Evolutionary conservation across 331 rosid genomes (phyloP).

Genomic region (Quercus phellos): DNA sequence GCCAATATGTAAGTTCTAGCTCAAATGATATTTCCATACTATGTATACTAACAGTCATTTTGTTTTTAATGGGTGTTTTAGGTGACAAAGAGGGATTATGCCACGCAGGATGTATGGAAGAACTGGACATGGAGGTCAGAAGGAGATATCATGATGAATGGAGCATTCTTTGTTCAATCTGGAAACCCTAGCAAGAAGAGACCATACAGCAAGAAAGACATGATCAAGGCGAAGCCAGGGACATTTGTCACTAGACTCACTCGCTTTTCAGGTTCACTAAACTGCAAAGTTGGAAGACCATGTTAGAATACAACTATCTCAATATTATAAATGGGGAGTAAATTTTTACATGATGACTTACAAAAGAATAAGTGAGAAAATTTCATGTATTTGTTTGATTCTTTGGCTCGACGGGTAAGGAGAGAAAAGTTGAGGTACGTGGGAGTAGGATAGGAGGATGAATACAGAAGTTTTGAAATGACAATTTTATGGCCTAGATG

Average conservation of each 20-base stretch:
- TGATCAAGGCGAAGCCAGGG: conserved; percentile 62
- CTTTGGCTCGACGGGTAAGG: not conserved
- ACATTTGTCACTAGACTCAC: conserved; percentile 49
- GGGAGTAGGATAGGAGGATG: not conserved
- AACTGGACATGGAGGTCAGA: conserved; percentile 77
- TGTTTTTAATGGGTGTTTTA: not conserved
- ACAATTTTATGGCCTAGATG: not conserved
- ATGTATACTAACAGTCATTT: not conserved
- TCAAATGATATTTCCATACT: too few species aligned
- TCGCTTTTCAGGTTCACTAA: conserved; percentile 54
- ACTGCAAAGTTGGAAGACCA: conserved; percentile 31
- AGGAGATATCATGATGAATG: conserved; percentile 64
- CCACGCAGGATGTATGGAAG: conserved; percentile 27
- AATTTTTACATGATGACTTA: not conserved
- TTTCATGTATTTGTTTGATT: not conserved
- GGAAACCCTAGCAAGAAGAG: conserved; percentile 27
- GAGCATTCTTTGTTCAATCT: conserved; percentile 55
- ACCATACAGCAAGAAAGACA: conserved; percentile 5
- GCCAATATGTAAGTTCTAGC: too few species aligned
- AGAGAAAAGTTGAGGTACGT: not conserved
- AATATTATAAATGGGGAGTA: not conserved
- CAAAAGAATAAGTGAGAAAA: not conserved
- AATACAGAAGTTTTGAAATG: not conserved
- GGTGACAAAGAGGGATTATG: conserved; percentile 57
- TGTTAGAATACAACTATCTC: conserved; percentile 30